Evolutionary conservation across 2,329 filamentous ascomycete species (phyloP).

Genomic region (Phialophora chinensis): DNA sequence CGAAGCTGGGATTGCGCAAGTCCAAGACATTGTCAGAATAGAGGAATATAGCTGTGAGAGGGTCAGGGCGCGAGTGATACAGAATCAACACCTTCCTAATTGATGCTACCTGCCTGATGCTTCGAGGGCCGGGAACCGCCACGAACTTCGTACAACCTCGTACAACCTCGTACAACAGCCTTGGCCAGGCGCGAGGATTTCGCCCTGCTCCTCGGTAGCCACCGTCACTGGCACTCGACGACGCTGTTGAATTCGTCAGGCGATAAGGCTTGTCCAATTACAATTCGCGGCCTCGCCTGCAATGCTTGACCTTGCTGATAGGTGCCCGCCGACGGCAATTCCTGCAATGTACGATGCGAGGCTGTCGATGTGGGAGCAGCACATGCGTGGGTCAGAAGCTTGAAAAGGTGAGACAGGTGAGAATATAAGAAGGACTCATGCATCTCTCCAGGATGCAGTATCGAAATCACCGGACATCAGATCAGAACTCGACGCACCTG

Average conservation of each 20-base stretch:
- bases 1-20: conserved; percentile 28
- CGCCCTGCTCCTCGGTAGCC: background rate
- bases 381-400: background rate
- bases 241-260: background rate
- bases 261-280: conserved; percentile 14
- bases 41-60: background rate
- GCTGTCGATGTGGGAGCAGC: conserved; percentile 1
- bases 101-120: background rate
- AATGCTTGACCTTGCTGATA: conserved; percentile 7
- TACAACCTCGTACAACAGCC: conserved; percentile 10
- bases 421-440: background rate
- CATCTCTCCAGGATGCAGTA: background rate
- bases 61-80: background rate
- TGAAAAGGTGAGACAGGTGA: background rate
- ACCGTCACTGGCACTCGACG: background rate
- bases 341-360: conserved; percentile 19
- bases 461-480: background rate
- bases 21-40: conserved; percentile 23
- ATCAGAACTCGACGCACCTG: background rate
- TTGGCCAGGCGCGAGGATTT: background rate
- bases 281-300: background rate
- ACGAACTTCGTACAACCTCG: conserved; percentile 10
- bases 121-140: conserved; percentile 2
- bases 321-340: conserved; percentile 11
- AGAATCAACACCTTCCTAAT: background rate